Conservation (phyloP, 345 rosid species). For the Eucalyptus sp. region DNA sequence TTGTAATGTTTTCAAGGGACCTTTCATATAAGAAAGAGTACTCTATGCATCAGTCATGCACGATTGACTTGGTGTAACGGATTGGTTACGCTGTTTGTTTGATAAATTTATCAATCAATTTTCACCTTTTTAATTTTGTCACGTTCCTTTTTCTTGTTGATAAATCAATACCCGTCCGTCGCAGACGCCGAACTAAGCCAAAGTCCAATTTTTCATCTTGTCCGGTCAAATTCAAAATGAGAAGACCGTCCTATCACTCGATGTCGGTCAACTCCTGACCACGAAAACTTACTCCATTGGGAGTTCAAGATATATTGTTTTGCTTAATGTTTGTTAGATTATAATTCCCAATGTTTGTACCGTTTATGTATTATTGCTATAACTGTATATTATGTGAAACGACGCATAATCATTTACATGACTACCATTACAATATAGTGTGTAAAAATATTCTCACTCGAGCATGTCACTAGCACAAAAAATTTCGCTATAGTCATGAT, state of each 20-base stretch:
- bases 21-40: background rate
- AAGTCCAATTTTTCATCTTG: no score
- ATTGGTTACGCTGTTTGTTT: no score
- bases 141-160: background rate
- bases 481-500: background rate
- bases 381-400: background rate
- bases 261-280: background rate
- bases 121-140: background rate
- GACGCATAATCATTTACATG: background rate
- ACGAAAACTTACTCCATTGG: background rate
- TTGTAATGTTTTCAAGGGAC: background rate
- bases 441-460: background rate
- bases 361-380: background rate
- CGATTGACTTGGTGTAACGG: background rate
- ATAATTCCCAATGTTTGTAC: background rate
- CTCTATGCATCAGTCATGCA: background rate
- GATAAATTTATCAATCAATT: background rate
- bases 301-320: background rate
- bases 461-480: background rate
- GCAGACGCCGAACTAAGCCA: no score
- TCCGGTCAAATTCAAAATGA: no score
- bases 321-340: background rate
- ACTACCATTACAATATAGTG: background rate
- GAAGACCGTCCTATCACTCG: no score
- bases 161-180: background rate